Conservation (phyloP, 1,139 yeast species). For the Hyphopichia buzzinii region DNA sequence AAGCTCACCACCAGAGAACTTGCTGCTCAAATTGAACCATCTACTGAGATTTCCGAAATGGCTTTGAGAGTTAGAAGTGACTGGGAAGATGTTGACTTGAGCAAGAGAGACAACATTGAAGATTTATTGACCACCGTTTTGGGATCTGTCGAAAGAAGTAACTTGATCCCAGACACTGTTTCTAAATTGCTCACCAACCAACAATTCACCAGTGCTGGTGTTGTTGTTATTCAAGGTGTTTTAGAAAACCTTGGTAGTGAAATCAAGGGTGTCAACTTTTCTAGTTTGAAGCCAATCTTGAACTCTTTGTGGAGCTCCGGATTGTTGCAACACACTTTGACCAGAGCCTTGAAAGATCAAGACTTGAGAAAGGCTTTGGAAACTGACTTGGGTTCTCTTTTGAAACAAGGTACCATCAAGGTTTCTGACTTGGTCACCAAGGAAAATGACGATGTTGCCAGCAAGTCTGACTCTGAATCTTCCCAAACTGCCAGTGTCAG, state of each 20-base stretch:
- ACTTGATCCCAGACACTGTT: constrained; percentile 27
- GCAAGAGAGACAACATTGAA: constrained; percentile 33
- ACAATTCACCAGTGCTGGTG: constrained; percentile 28
- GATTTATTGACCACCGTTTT: constrained; percentile 34
- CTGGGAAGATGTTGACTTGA: constrained; percentile 9
- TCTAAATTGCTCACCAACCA: constrained; percentile 24
- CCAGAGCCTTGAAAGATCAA: constrained; percentile 25
- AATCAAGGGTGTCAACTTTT: constrained; percentile 14
- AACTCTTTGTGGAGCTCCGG: constrained; percentile 24
- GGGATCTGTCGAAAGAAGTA: constrained; percentile 27
- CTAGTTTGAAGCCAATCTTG: constrained; percentile 22
- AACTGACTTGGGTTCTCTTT: constrained; percentile 18
- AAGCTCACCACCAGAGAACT: constrained; percentile 4
- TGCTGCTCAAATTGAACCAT: not conserved
- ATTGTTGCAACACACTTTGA: constrained; percentile 23
- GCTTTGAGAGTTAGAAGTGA: constrained; percentile 3
- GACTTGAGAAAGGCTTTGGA: constrained; percentile 24
- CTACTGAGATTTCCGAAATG: constrained; percentile 9
- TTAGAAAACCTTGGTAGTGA: constrained; percentile 22
- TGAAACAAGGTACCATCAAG: constrained; percentile 12
- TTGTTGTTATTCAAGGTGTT: constrained; percentile 23
- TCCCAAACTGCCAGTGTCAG: constrained; percentile 2
- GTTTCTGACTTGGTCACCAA: constrained; percentile 15
- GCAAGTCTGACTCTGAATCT: not conserved
- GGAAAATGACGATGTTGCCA: constrained; percentile 7